Evolutionary conservation across 2,329 filamentous ascomycete genomes (phyloP).

Genomic region (Aspergillus transmontanensis): DNA sequence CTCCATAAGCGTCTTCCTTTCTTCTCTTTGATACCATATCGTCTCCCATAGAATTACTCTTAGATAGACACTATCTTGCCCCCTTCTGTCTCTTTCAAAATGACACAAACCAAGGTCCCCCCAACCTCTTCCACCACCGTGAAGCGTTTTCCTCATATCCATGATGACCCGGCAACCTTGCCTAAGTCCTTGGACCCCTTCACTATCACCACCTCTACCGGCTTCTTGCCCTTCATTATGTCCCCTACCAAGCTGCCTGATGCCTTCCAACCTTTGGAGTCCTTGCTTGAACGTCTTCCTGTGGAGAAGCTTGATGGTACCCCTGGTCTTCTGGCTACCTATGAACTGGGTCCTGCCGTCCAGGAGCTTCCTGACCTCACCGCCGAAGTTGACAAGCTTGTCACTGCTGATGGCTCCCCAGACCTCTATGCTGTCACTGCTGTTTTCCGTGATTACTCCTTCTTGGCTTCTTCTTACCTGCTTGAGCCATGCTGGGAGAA

Average conservation of each 20-base stretch:
- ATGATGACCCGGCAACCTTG: slow-evolving; percentile 45
- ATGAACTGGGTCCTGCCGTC: slow-evolving; percentile 74
- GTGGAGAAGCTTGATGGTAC: slow-evolving; percentile 72
- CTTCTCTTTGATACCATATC: slow-evolving; percentile 2
- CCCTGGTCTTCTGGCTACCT: slow-evolving; percentile 75
- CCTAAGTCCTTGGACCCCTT: slow-evolving; percentile 49
- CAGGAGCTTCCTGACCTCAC: slow-evolving; percentile 77
- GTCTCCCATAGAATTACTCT: slow-evolving; percentile 4
- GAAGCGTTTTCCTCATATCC: slow-evolving; percentile 47
- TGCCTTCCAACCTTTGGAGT: slow-evolving; percentile 73
- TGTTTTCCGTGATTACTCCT: slow-evolving; percentile 88
- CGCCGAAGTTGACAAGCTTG: slow-evolving; percentile 68
- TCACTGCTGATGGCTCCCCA: slow-evolving; percentile 52
- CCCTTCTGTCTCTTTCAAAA: slow-evolving; percentile 24
- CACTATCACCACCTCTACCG: slow-evolving; percentile 50
- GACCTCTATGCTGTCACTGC: slow-evolving; percentile 82
- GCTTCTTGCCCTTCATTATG: slow-evolving; percentile 46
- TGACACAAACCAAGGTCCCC: slow-evolving; percentile 38
- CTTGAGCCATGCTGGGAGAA: slow-evolving; percentile 88
- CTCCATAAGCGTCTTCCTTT: neutral
- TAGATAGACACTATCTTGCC: slow-evolving; percentile 5
- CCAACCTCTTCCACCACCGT: slow-evolving; percentile 38
- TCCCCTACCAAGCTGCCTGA: slow-evolving; percentile 60
- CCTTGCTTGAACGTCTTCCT: slow-evolving; percentile 74
- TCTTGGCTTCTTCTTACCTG: slow-evolving; percentile 84